Evolutionary conservation across 371 early-diverging fungal genomes (phyloP).

Genomic region (Mortierella polycephala): DNA sequence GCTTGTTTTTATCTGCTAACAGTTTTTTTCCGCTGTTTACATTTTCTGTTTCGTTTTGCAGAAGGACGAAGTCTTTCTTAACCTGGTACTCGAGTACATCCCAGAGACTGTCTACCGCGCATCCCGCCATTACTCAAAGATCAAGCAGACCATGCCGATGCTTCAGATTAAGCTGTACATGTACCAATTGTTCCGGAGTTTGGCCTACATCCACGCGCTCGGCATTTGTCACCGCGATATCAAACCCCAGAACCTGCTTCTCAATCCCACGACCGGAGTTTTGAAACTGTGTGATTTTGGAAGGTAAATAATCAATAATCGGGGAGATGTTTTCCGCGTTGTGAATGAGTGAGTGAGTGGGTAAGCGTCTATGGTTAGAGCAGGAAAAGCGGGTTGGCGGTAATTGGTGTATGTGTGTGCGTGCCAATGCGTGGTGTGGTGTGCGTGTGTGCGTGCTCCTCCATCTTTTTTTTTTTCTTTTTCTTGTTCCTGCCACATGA

Average conservation of each 20-base stretch:
- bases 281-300: conserved; percentile 99
- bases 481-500: conserved; percentile 28
- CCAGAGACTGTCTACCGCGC: conserved; percentile 95
- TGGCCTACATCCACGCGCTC: conserved; percentile 95
- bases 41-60: conserved; percentile 25
- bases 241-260: conserved; percentile 98
- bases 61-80: conserved; percentile 94
- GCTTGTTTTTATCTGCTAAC: too few species aligned
- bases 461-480: conserved; percentile 1
- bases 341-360: too few species aligned
- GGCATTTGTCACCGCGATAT: conserved; percentile 97
- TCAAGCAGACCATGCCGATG: conserved; percentile 94
- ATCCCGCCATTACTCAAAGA: conserved; percentile 86
- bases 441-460: background rate
- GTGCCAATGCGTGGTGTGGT: too few species aligned
- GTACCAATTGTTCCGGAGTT: conserved; percentile 95
- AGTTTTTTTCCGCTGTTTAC: background rate
- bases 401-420: too few species aligned
- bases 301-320: conserved; percentile 57
- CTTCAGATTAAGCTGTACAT: conserved; percentile 95
- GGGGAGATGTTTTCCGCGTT: too few species aligned
- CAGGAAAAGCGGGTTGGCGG: too few species aligned
- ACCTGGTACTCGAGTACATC: conserved; percentile 92
- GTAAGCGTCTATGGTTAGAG: too few species aligned
- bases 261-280: conserved; percentile 89